phyloP scores from a whole-genome alignment of 306 rosid genomes.

The Hippophae tibetana region DNA sequence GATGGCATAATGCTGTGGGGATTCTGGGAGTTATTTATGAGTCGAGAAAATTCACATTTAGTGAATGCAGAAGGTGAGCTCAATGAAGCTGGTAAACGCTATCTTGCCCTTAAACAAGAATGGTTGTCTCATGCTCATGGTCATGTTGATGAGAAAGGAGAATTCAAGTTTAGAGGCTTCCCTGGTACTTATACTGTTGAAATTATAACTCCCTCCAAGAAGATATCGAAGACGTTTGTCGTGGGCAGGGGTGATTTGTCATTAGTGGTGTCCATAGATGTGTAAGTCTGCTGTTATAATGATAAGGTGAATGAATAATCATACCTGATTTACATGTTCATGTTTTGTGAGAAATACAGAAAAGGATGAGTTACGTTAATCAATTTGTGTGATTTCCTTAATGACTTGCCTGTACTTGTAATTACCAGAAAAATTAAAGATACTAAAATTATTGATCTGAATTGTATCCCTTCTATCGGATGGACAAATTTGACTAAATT shows the following conservation, averaged over 20 bases:
- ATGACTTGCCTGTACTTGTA: too few species aligned
- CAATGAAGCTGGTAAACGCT: slow-evolving; percentile 71
- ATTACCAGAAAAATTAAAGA: too few species aligned
- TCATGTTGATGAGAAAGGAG: slow-evolving; percentile 40
- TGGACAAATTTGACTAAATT: too few species aligned
- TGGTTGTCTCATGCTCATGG: slow-evolving; percentile 66
- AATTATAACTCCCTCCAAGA: slow-evolving; percentile 37
- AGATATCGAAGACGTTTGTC: slow-evolving; percentile 47
- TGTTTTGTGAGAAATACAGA: too few species aligned
- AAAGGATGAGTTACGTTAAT: too few species aligned
- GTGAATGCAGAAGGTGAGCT: slow-evolving; percentile 83
- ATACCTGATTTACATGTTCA: too few species aligned
- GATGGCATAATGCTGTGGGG: slow-evolving; percentile 89
- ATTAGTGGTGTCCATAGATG: slow-evolving; percentile 39
- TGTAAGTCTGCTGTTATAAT: slow-evolving; percentile 19
- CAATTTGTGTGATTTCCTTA: too few species aligned
- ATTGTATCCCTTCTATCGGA: too few species aligned
- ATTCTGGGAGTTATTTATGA: slow-evolving; percentile 88
- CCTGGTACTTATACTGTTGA: slow-evolving; percentile 61
- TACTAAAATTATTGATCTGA: too few species aligned
- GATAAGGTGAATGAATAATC: too few species aligned
- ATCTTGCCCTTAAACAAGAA: slow-evolving; percentile 55
- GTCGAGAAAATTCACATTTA: slow-evolving; percentile 59
- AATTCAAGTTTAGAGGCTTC: slow-evolving; percentile 66
- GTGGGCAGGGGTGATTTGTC: slow-evolving; percentile 68